Evolutionary conservation across 192 early-diverging fungal genomes (phyloP).

Genomic region (Geosiphon pyriformis): DNA sequence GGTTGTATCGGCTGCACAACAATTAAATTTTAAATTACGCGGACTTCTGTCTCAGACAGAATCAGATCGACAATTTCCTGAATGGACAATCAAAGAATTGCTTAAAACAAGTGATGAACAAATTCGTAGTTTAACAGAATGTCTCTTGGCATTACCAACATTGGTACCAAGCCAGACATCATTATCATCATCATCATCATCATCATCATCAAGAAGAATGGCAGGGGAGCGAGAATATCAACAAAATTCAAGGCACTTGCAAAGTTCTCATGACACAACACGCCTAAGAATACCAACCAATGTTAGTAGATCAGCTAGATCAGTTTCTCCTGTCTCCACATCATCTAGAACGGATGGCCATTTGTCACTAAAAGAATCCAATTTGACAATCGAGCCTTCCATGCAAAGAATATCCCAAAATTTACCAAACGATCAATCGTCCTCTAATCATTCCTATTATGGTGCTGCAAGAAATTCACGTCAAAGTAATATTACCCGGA

Average conservation of each 20-base stretch:
- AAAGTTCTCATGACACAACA: background rate
- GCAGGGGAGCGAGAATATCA: background rate
- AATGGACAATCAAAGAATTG: slow-evolving; percentile 7
- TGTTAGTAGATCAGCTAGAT: background rate
- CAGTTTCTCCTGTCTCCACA: slow-evolving; percentile 7
- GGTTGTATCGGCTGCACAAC: slow-evolving; percentile 26
- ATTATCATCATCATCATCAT: background rate
- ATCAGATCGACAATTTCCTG: slow-evolving; percentile 4
- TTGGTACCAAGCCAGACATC: background rate
- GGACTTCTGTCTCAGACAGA: background rate
- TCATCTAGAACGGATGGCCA: background rate
- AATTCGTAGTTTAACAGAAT: slow-evolving; percentile 26
- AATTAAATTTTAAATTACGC: slow-evolving; percentile 21
- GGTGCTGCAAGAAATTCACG: background rate
- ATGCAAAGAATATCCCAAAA: slow-evolving; percentile 11
- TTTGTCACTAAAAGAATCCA: background rate
- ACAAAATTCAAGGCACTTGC: background rate
- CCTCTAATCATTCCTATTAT: slow-evolving; percentile 9
- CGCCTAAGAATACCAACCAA: slow-evolving; percentile 5
- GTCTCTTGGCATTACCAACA: slow-evolving; percentile 17
- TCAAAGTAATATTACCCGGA: background rate
- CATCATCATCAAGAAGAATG: background rate
- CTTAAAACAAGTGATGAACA: slow-evolving; percentile 29
- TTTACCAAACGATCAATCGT: slow-evolving; percentile 10
- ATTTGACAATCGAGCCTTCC: background rate